Percentiles rank a stretch among this genome's conserved stretches.
Conservation (phyloP, 2,329 filamentous ascomycete species). For the Zelopaecilomyces penicillatus region DNA sequence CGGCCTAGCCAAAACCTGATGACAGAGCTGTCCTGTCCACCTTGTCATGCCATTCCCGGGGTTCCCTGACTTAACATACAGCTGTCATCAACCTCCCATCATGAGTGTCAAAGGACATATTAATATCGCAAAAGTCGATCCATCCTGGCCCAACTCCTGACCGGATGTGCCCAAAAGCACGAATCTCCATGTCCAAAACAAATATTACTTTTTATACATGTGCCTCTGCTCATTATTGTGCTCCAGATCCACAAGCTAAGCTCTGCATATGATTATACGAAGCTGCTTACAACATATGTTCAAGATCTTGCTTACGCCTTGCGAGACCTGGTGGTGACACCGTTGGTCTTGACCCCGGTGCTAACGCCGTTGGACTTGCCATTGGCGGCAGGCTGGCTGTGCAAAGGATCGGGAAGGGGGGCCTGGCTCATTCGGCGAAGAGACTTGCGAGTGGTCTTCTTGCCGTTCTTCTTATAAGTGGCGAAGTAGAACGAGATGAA, state of each 20-base stretch:
- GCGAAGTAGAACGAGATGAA: constrained; percentile 99
- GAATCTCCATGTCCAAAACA: constrained; percentile 8
- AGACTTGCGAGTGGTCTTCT: constrained; percentile 73
- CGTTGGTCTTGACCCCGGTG: constrained; percentile 50
- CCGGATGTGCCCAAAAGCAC: neutral
- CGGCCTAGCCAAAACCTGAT: constrained; percentile 4
- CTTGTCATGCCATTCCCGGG: constrained; percentile 10
- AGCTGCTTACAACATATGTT: neutral
- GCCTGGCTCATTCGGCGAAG: constrained; percentile 58
- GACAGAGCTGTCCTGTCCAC: constrained; percentile 4
- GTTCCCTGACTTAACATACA: constrained; percentile 14
- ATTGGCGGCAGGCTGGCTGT: constrained; percentile 43
- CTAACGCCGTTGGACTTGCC: constrained; percentile 45
- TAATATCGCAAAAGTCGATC: constrained; percentile 9
- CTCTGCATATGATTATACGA: too few relatives aligned
- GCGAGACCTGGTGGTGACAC: constrained; percentile 56
- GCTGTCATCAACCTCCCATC: constrained; percentile 21
- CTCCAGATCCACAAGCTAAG: too few relatives aligned
- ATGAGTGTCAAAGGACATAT: constrained; percentile 20
- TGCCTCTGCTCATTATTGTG: too few relatives aligned
- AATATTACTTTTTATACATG: constrained; percentile 2
- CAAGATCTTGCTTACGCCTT: constrained; percentile 44
- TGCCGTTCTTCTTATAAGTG: constrained; percentile 85
- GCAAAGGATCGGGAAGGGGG: constrained; percentile 71
- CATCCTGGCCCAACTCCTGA: constrained; percentile 11